These are phyloP conservation scores for Gnetum montanum DNA, from an alignment of 75 land plant genomes.

Conservation along the genomic window DNA sequence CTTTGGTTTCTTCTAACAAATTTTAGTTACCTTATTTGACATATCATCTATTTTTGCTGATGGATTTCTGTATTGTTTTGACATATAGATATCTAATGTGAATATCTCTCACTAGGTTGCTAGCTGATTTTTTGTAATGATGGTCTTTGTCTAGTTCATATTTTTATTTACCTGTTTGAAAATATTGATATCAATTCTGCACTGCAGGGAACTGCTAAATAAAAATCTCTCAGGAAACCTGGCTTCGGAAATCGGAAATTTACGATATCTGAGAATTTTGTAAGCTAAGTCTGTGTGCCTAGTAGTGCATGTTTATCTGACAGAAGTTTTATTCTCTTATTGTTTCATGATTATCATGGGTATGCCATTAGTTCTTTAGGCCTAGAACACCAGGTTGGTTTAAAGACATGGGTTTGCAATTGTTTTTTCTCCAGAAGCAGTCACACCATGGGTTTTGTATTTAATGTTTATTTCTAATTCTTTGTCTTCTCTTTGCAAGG, in stretches of 20 bases:
- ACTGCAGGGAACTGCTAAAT: conserved; percentile 48
- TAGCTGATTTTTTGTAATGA: too few species aligned
- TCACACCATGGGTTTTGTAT: not conserved
- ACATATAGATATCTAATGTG: too few species aligned
- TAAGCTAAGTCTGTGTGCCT: conserved; percentile 12
- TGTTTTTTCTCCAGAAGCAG: not conserved
- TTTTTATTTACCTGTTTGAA: too few species aligned
- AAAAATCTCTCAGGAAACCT: conserved; percentile 60
- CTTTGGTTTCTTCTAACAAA: too few species aligned
- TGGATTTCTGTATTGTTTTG: too few species aligned
- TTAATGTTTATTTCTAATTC: not conserved
- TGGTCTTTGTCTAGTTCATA: too few species aligned
- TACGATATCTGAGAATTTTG: conserved; percentile 39
- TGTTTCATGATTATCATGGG: not conserved
- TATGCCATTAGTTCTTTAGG: not conserved
- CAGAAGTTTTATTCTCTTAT: too few species aligned
- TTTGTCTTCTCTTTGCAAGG: conserved; percentile 24
- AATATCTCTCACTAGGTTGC: too few species aligned
- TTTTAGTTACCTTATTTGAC: too few species aligned
- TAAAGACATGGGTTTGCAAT: not conserved
- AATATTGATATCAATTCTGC: too few species aligned
- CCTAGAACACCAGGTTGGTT: not conserved
- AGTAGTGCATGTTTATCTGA: not conserved
- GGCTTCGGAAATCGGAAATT: conserved; percentile 58
- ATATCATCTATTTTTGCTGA: too few species aligned